Conservation (phyloP, 208 protist genomes). For the Borovskyia barvae region DNA sequence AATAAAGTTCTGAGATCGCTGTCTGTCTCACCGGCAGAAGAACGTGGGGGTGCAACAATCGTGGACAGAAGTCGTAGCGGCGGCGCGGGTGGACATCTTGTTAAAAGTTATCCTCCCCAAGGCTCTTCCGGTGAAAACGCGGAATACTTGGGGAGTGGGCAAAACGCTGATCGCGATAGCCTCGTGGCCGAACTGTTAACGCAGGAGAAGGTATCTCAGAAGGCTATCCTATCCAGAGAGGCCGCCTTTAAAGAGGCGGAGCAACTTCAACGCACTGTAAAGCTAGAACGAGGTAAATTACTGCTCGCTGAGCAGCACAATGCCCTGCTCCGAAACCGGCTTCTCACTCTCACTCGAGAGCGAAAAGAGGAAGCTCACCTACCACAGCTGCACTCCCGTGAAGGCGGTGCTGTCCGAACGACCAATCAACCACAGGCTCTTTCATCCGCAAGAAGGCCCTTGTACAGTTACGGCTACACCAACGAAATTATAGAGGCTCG, state of each 20-base stretch:
- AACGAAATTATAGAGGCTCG: slow-evolving; percentile 41
- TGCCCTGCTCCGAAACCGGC: slow-evolving; percentile 28
- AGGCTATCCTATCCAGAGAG: slow-evolving; percentile 10
- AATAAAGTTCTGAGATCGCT: no score
- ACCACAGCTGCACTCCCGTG: neutral
- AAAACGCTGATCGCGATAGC: slow-evolving; percentile 1
- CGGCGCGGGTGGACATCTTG: no score
- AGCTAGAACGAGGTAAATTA: slow-evolving; percentile 51
- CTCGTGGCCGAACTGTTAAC: slow-evolving; percentile 12
- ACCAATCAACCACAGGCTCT: neutral
- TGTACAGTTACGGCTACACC: slow-evolving; percentile 21
- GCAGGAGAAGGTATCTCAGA: slow-evolving; percentile 22
- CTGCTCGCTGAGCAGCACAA: slow-evolving; percentile 39
- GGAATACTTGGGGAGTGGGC: no score
- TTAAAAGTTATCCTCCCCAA: no score
- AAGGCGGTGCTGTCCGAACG: neutral
- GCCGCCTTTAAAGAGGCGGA: slow-evolving; percentile 19
- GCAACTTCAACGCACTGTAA: slow-evolving; percentile 37
- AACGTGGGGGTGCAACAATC: no score
- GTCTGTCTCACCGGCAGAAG: no score
- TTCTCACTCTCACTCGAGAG: slow-evolving; percentile 28
- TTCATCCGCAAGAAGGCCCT: no score
- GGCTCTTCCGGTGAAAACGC: no score
- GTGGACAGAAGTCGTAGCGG: no score
- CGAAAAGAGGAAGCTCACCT: slow-evolving; percentile 3